phyloP scores from a whole-genome alignment of 495 filamentous ascomycete genomes.

The Podospora pseudocomata region DNA sequence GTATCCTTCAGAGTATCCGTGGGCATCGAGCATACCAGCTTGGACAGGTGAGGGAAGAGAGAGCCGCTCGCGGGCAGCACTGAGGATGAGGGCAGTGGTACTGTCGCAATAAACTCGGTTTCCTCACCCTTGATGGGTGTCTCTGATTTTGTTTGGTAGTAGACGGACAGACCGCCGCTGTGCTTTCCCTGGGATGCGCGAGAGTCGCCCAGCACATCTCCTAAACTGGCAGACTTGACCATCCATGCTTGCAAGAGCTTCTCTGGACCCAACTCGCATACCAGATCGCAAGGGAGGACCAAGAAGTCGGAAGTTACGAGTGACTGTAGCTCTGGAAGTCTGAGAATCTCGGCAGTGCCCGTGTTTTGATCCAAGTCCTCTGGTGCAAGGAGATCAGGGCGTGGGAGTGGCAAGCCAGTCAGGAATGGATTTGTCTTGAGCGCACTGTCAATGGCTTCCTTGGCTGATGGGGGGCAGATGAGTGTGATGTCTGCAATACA shows the following conservation, averaged over 20 bases:
- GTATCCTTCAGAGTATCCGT: constrained; percentile 83
- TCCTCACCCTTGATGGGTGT: constrained; percentile 80
- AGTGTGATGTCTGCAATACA: constrained; percentile 66
- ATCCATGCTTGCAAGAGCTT: constrained; percentile 87
- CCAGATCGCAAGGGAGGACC: constrained; percentile 87
- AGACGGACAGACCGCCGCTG: constrained; percentile 77
- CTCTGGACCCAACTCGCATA: constrained; percentile 84
- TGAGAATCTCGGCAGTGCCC: constrained; percentile 86
- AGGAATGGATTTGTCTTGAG: constrained; percentile 83
- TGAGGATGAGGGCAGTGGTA: constrained; percentile 55
- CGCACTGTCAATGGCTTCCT: constrained; percentile 67
- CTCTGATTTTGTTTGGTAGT: constrained; percentile 79
- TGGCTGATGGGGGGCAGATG: constrained; percentile 72
- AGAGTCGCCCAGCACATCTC: constrained; percentile 37
- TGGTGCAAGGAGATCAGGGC: constrained; percentile 71
- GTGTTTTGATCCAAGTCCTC: constrained; percentile 68
- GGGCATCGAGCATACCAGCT: constrained; percentile 68
- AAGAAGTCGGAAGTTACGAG: constrained; percentile 80
- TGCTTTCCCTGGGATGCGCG: constrained; percentile 37
- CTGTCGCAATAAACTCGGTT: constrained; percentile 80
- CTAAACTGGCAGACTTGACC: constrained; percentile 68
- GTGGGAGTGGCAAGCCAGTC: constrained; percentile 71
- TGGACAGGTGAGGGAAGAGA: constrained; percentile 58
- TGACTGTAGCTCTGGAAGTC: constrained; percentile 66
- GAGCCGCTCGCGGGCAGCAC: constrained; percentile 58